Percentiles rank a stretch among this genome's conserved stretches.
These are phyloP conservation scores for Chloranthus sessilifolius DNA, from an alignment of 164 flowering plant genomes.

Conservation along the genomic window DNA sequence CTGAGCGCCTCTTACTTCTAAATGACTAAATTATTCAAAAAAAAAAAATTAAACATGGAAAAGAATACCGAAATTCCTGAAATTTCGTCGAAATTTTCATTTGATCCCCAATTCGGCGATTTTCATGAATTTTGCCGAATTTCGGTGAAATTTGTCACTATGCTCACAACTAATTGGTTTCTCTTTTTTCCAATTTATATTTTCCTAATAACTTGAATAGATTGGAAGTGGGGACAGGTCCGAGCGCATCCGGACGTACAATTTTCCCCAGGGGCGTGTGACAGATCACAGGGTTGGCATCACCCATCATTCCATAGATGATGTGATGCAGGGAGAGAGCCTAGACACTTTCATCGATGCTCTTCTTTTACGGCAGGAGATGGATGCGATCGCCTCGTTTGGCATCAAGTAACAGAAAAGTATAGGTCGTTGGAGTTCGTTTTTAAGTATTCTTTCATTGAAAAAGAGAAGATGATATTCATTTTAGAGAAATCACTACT, in stretches of 20 bases:
- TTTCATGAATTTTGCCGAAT: too few species aligned
- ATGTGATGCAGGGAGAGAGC: slow-evolving; percentile 76
- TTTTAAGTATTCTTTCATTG: too few species aligned
- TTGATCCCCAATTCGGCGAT: too few species aligned
- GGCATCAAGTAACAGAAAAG: slow-evolving; percentile 15
- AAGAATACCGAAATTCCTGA: too few species aligned
- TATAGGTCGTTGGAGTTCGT: not conserved
- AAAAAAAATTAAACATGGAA: too few species aligned
- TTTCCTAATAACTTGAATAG: slow-evolving; percentile 20
- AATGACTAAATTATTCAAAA: too few species aligned
- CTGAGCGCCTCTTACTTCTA: too few species aligned
- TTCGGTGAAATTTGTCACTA: too few species aligned
- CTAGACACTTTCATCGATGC: slow-evolving; percentile 77
- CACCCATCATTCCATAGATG: slow-evolving; percentile 69
- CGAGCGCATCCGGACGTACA: slow-evolving; percentile 92
- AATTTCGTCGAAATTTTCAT: too few species aligned
- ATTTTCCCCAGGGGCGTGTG: slow-evolving; percentile 97
- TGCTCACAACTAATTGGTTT: not conserved
- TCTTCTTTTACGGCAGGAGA: slow-evolving; percentile 83
- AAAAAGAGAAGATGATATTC: too few species aligned
- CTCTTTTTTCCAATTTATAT: not conserved
- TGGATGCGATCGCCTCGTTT: slow-evolving; percentile 82
- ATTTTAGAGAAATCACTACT: too few species aligned
- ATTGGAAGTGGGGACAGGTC: slow-evolving; percentile 99
- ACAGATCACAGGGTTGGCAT: slow-evolving; percentile 95